Conservation (phyloP, 768 basidiomycete genomes). For the Lactarius psammicola region DNA sequence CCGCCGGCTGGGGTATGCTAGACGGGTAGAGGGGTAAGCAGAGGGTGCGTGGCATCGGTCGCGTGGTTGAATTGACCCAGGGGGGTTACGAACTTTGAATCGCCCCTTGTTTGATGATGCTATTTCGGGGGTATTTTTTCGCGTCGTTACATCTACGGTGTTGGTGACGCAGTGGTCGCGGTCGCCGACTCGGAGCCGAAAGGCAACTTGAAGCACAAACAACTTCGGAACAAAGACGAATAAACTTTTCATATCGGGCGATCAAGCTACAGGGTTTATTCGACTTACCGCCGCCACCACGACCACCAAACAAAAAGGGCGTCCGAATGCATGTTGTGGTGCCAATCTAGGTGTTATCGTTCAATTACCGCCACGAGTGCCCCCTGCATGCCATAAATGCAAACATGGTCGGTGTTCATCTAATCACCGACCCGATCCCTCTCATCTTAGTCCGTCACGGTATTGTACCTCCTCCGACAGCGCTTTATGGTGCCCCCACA, state of each 20-base stretch:
- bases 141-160: no score
- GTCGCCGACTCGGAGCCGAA: neutral
- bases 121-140: neutral
- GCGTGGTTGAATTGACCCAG: neutral
- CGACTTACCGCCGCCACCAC: neutral
- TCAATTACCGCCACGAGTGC: no score
- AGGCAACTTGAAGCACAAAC: neutral
- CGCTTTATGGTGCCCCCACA: neutral
- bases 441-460: neutral
- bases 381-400: no score
- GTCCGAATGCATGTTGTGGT: neutral
- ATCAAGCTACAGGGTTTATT: neutral
- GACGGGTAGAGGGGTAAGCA: neutral
- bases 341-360: neutral
- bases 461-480: neutral
- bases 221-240: neutral
- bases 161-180: no score
- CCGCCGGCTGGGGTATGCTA: neutral
- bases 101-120: neutral
- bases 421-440: neutral
- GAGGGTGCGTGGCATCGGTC: no score
- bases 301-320: neutral
- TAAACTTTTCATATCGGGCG: neutral
- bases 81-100: neutral
- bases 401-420: neutral